These are phyloP conservation scores for Gentiana dahurica DNA, from an alignment of 257 asterid genomes.

Conservation along the genomic window DNA sequence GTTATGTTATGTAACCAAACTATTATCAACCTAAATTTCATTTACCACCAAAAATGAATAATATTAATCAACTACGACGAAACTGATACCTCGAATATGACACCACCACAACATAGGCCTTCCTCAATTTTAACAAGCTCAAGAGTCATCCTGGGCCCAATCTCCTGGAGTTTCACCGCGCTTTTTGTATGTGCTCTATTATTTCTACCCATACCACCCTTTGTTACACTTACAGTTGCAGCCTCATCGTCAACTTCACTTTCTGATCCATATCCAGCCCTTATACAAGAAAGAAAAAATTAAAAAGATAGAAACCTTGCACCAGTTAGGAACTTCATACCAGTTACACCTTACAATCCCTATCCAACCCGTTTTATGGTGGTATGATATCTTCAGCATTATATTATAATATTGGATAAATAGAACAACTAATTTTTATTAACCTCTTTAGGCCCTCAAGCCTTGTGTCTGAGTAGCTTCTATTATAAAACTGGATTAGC, in stretches of 20 bases:
- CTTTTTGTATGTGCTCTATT: slow-evolving; percentile 75
- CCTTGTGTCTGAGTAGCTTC: too few relatives aligned
- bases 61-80: too few relatives aligned
- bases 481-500: background rate
- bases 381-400: too few relatives aligned
- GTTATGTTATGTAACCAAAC: too few relatives aligned
- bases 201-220: slow-evolving; percentile 55
- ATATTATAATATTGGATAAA: too few relatives aligned
- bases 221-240: slow-evolving; percentile 61
- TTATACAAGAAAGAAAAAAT: slow-evolving; percentile 8
- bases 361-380: too few relatives aligned
- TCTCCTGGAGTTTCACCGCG: slow-evolving; percentile 87
- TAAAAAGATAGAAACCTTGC: background rate
- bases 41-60: too few relatives aligned
- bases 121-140: slow-evolving; percentile 63
- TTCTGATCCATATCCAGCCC: slow-evolving; percentile 96
- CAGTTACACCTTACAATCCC: too few relatives aligned
- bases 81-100: slow-evolving; percentile 26
- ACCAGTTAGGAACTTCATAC: background rate
- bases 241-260: slow-evolving; percentile 95
- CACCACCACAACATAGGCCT: slow-evolving; percentile 77
- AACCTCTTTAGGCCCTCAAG: too few relatives aligned
- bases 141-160: slow-evolving; percentile 89
- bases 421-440: too few relatives aligned
- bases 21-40: too few relatives aligned